These are phyloP conservation scores for Stagonosporopsis tanaceti DNA, from an alignment of 2,329 filamentous ascomycete species.

Conservation along the genomic window DNA sequence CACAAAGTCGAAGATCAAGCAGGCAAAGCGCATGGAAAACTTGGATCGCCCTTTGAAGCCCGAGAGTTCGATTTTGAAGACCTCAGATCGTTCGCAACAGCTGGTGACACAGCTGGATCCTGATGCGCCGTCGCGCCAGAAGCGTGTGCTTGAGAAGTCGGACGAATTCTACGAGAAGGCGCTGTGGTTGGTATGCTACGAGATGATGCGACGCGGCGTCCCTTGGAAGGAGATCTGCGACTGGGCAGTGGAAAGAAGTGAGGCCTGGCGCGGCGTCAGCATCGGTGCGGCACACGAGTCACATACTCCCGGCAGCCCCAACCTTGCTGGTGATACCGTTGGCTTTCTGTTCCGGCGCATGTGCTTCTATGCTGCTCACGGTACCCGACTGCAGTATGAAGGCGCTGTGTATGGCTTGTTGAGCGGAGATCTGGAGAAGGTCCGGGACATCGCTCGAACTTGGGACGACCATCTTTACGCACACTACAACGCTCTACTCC, in stretches of 20 bases:
- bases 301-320: slow-evolving; percentile 51
- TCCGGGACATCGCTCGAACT: slow-evolving; percentile 76
- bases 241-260: slow-evolving; percentile 85
- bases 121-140: slow-evolving; percentile 84
- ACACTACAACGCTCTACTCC: slow-evolving; percentile 84
- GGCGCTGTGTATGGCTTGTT: slow-evolving; percentile 89
- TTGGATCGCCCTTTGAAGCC: slow-evolving; percentile 37
- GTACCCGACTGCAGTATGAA: slow-evolving; percentile 78
- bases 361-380: slow-evolving; percentile 76
- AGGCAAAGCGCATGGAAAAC: slow-evolving; percentile 77
- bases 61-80: slow-evolving; percentile 58
- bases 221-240: slow-evolving; percentile 76
- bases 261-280: slow-evolving; percentile 87
- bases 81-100: slow-evolving; percentile 60
- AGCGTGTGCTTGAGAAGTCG: slow-evolving; percentile 76
- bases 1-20: slow-evolving; percentile 88
- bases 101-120: slow-evolving; percentile 91
- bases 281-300: slow-evolving; percentile 72
- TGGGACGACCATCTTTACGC: slow-evolving; percentile 91
- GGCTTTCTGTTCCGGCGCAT: slow-evolving; percentile 75
- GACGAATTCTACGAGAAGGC: slow-evolving; percentile 90
- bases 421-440: slow-evolving; percentile 81
- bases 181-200: slow-evolving; percentile 93
- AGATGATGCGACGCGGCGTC: slow-evolving; percentile 87
- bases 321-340: slow-evolving; percentile 50